Percentiles rank a stretch among this genome's conserved stretches.
Evolutionary conservation across 768 basidiomycete species (phyloP).

Genomic region (Leucocoprinus sp.): DNA sequence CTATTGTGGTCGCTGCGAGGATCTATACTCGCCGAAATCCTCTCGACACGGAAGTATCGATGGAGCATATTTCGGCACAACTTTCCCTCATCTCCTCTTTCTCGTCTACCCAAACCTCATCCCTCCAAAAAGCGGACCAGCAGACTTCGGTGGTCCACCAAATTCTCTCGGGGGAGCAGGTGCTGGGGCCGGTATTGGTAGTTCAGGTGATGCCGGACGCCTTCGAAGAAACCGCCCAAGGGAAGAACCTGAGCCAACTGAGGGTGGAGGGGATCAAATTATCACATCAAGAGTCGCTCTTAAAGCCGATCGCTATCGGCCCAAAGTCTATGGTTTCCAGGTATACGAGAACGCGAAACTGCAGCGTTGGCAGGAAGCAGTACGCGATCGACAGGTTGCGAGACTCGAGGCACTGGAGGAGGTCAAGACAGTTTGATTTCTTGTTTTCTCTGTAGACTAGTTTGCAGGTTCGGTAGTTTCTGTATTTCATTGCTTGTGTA

Average conservation of each 20-base stretch:
- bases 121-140: constrained; percentile 63
- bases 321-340: constrained; percentile 96
- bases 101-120: constrained; percentile 94
- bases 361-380: constrained; percentile 96
- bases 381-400: too few relatives aligned
- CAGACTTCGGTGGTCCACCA: constrained; percentile 20
- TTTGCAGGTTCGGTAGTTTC: too few relatives aligned
- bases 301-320: constrained; percentile 88
- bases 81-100: constrained; percentile 94
- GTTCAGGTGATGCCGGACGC: constrained; percentile 14
- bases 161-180: constrained; percentile 7
- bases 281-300: constrained; percentile 78
- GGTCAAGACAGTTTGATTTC: too few relatives aligned
- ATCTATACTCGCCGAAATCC: constrained; percentile 96
- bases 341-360: constrained; percentile 88
- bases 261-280: constrained; percentile 57
- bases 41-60: constrained; percentile 88
- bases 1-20: constrained; percentile 97
- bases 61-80: constrained; percentile 83
- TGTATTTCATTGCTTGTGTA: too few relatives aligned
- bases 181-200: not conserved
- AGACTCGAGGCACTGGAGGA: too few relatives aligned
- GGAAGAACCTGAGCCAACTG: constrained; percentile 49
- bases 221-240: constrained; percentile 26
- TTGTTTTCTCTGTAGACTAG: too few relatives aligned